phyloP scores from a whole-genome alignment of 805 yeast genomes.

The Metschnikowia henanensis region DNA sequence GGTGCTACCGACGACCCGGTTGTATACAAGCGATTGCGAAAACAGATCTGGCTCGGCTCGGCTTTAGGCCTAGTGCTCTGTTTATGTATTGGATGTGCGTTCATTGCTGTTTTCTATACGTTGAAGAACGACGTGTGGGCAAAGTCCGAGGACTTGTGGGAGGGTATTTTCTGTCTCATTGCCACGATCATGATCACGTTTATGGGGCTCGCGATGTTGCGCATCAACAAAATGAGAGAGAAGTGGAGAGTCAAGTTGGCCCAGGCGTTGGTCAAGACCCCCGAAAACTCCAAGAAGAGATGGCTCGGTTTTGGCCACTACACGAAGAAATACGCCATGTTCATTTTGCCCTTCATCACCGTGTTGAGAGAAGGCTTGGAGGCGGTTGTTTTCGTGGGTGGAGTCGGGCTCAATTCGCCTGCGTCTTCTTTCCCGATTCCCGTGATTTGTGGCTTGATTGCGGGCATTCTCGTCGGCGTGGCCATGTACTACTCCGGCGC shows the following conservation, averaged over 20 bases:
- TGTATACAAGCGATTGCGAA: slow-evolving; percentile 62
- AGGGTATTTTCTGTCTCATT: slow-evolving; percentile 89
- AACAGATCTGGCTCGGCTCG: slow-evolving; percentile 89
- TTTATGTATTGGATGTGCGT: slow-evolving; percentile 85
- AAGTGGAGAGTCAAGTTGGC: slow-evolving; percentile 98
- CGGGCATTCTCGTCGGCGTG: slow-evolving; percentile 73
- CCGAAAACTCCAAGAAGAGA: slow-evolving; percentile 37
- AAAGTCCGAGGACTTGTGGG: slow-evolving; percentile 91
- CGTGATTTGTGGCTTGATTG: slow-evolving; percentile 79
- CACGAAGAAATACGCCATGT: slow-evolving; percentile 81
- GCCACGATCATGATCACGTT: slow-evolving; percentile 89
- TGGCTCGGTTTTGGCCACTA: slow-evolving; percentile 55
- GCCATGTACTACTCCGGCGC: slow-evolving; percentile 82
- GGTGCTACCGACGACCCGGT: slow-evolving; percentile 41
- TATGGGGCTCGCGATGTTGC: slow-evolving; percentile 96
- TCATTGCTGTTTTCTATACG: slow-evolving; percentile 90
- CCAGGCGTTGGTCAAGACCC: slow-evolving; percentile 54
- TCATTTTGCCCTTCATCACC: slow-evolving; percentile 85
- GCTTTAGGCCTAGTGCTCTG: slow-evolving; percentile 72
- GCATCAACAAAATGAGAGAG: slow-evolving; percentile 94
- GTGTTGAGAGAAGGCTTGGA: slow-evolving; percentile 90
- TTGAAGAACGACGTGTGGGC: slow-evolving; percentile 84
- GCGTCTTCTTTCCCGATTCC: slow-evolving; percentile 80
- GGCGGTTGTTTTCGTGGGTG: slow-evolving; percentile 47
- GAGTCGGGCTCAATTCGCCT: slow-evolving; percentile 37